Percentiles rank a stretch among this genome's conserved stretches.
Evolutionary conservation across 177 flowering plant species (phyloP).

Genomic region (Vitis hybrid): DNA sequence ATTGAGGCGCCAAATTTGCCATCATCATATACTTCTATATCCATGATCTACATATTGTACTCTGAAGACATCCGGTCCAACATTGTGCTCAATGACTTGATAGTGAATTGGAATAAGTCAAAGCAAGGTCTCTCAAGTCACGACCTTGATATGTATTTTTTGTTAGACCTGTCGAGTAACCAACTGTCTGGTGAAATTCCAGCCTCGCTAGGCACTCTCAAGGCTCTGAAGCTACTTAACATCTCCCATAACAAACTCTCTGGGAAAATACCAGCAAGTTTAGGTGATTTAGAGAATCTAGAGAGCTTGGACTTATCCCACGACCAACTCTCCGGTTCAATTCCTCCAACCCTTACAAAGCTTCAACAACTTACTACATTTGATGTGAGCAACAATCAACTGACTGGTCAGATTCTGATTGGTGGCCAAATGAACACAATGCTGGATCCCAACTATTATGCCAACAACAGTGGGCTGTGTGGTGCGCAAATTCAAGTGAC

Average conservation of each 20-base stretch:
- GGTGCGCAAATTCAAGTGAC: conserved; percentile 41
- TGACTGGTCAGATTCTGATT: conserved; percentile 42
- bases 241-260: conserved; percentile 42
- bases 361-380: conserved; percentile 26
- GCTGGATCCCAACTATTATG: conserved; percentile 32
- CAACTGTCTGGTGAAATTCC: conserved; percentile 41
- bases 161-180: conserved; percentile 44
- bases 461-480: conserved; percentile 55
- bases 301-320: conserved; percentile 59
- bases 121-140: conserved; percentile 38
- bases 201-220: conserved; percentile 28
- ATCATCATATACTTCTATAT: background rate
- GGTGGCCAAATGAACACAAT: conserved; percentile 51
- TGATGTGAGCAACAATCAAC: conserved; percentile 43
- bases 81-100: too few relatives aligned
- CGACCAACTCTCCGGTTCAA: conserved; percentile 40
- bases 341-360: conserved; percentile 9
- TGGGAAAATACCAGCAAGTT: conserved; percentile 40
- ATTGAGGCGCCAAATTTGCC: conserved; percentile 17
- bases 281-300: conserved; percentile 27
- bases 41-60: too few relatives aligned
- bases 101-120: conserved; percentile 49
- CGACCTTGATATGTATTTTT: conserved; percentile 41
- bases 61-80: too few relatives aligned
- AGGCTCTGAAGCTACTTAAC: conserved; percentile 47